Conservation (phyloP, 73 alveolate species). For the Tetrahymena thermophila region DNA sequence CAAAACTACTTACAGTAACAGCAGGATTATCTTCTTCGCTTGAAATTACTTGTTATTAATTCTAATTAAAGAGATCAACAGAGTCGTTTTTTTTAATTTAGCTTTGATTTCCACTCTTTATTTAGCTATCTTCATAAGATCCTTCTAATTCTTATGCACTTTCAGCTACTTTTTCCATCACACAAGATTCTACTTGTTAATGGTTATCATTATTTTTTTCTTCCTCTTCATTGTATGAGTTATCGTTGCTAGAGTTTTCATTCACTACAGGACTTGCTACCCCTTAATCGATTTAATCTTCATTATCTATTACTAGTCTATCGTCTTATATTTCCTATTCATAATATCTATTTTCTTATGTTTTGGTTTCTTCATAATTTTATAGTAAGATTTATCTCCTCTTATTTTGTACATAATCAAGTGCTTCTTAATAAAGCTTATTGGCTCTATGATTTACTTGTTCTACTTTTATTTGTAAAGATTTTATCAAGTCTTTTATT, state of each 20-base stretch:
- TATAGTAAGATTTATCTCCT: neutral
- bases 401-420: neutral
- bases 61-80: neutral
- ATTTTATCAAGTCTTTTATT: neutral
- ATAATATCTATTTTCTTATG: neutral
- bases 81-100: neutral
- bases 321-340: neutral
- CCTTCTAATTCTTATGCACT: neutral
- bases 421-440: neutral
- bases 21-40: conserved; percentile 2
- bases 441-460: neutral
- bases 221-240: neutral
- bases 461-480: neutral
- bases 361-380: neutral
- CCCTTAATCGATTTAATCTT: neutral
- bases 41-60: neutral
- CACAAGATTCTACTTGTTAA: neutral
- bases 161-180: neutral
- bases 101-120: neutral
- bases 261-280: neutral
- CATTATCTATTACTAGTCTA: neutral
- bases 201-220: neutral
- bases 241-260: neutral
- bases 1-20: neutral
- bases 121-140: neutral